Conservation (phyloP, 345 rosid genomes). For the Heritiera littoralis region DNA sequence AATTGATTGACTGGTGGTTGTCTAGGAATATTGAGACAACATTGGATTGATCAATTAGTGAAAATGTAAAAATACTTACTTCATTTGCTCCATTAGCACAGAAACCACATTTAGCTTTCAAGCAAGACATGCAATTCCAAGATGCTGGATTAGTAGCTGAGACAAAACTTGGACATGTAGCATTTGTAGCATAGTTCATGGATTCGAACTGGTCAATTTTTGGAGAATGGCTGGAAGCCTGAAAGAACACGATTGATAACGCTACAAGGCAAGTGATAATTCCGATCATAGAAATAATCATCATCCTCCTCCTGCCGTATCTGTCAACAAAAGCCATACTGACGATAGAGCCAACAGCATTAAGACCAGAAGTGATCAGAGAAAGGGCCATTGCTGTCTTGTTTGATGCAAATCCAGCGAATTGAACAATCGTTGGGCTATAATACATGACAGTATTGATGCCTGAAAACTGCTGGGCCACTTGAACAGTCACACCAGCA, state of each 20-base stretch:
- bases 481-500: conserved; percentile 83
- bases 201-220: conserved; percentile 35
- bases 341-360: conserved; percentile 69
- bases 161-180: conserved; percentile 29
- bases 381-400: conserved; percentile 80
- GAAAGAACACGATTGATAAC: conserved; percentile 50
- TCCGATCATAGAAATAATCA: conserved; percentile 77
- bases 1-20: too few relatives aligned
- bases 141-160: conserved; percentile 24
- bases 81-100: conserved; percentile 41
- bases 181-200: background rate
- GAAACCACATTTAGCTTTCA: conserved; percentile 58
- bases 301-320: conserved; percentile 73
- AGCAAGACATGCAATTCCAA: conserved; percentile 77
- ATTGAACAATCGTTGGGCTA: conserved; percentile 82
- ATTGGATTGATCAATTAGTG: conserved; percentile 35
- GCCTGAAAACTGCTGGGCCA: conserved; percentile 88
- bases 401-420: conserved; percentile 85
- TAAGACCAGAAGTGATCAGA: conserved; percentile 78
- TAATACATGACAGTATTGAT: conserved; percentile 94
- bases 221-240: conserved; percentile 61
- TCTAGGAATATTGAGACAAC: conserved; percentile 39
- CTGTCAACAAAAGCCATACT: conserved; percentile 79
- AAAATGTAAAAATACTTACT: conserved; percentile 30
- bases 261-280: conserved; percentile 56